Evolutionary conservation across 345 rosid genomes (phyloP).

Genomic region (Firmiana major): DNA sequence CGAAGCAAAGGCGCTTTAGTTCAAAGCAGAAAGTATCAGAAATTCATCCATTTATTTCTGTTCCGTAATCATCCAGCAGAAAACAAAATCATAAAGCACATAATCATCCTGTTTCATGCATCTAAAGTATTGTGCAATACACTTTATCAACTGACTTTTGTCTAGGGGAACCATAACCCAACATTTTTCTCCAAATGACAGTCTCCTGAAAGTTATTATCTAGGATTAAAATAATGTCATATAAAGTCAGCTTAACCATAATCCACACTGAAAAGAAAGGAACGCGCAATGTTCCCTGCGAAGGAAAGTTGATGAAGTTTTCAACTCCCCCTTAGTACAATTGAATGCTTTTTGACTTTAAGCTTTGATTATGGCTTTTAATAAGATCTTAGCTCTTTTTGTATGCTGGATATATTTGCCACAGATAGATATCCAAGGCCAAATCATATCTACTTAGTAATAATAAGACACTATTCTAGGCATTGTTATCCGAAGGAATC

Average conservation of each 20-base stretch:
- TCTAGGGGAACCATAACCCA: no score
- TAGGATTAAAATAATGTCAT: no score
- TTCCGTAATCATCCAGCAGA: background rate
- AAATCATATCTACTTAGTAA: background rate
- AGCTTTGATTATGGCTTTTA: background rate
- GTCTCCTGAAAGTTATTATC: no score
- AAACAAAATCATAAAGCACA: background rate
- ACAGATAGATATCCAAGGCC: background rate
- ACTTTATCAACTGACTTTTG: no score
- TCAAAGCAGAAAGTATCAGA: background rate
- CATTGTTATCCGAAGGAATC: slow-evolving; percentile 2
- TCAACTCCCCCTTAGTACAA: background rate
- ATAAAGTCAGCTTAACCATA: background rate
- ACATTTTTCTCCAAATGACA: no score
- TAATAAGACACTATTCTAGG: background rate
- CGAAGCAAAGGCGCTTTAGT: background rate
- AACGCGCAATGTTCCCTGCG: background rate
- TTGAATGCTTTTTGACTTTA: background rate
- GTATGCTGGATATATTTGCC: background rate
- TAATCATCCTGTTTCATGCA: no score
- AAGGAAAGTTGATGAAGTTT: background rate
- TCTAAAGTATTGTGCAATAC: no score
- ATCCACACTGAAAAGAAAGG: background rate
- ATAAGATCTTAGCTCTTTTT: background rate
- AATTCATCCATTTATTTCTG: background rate